These are phyloP conservation scores for Globisporangium barbulae DNA, from an alignment of 352 stramenopile species.

Conservation along the genomic window DNA sequence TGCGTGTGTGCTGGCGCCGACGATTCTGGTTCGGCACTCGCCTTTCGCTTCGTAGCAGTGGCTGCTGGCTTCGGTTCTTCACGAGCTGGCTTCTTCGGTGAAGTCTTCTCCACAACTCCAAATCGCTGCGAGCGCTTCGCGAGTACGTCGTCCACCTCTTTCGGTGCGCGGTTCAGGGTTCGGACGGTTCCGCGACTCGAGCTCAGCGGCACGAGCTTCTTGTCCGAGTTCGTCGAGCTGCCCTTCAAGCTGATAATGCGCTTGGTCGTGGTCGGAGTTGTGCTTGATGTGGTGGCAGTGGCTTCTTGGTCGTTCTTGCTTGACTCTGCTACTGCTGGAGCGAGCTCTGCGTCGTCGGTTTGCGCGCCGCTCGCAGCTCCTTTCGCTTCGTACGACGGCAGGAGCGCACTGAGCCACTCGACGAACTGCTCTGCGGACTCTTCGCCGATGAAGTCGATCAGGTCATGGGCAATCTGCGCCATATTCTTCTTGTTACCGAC, in stretches of 20 bases:
- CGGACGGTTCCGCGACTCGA: conserved; percentile 49
- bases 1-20: conserved; percentile 5
- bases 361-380: conserved; percentile 2
- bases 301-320: conserved; percentile 16
- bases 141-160: conserved; percentile 52
- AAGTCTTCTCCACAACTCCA: conserved; percentile 42
- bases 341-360: conserved; percentile 4
- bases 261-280: conserved; percentile 24
- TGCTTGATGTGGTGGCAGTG: conserved; percentile 8
- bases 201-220: conserved; percentile 51
- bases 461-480: conserved; percentile 75
- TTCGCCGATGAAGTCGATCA: conserved; percentile 83
- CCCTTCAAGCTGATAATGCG: conserved; percentile 67
- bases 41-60: conserved; percentile 22
- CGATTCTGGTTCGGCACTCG: conserved; percentile 14
- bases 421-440: conserved; percentile 74
- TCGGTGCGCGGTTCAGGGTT: conserved; percentile 38
- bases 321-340: not conserved
- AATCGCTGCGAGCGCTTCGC: conserved; percentile 78
- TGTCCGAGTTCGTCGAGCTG: conserved; percentile 24
- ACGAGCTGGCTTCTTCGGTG: conserved; percentile 22
- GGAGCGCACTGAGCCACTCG: conserved; percentile 56
- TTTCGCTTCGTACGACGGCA: conserved; percentile 48
- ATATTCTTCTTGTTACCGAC: conserved; percentile 87
- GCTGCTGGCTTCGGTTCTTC: conserved; percentile 24